These are phyloP conservation scores for Triticum timopheevii DNA, from an alignment of 176 grass and related monocot species.

Conservation along the genomic window DNA sequence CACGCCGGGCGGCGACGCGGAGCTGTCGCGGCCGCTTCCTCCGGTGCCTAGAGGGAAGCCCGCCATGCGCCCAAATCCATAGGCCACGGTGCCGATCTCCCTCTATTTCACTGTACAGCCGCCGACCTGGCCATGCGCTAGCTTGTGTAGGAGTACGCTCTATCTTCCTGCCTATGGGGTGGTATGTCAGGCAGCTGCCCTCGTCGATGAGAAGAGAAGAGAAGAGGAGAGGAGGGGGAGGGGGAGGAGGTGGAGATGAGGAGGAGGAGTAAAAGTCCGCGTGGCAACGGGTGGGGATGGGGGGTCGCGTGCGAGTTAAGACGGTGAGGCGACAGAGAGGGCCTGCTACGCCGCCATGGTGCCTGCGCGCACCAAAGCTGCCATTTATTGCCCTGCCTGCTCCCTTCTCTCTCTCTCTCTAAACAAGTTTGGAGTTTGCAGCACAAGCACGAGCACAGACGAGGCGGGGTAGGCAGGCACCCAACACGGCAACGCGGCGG, in stretches of 20 bases:
- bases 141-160: too few relatives aligned
- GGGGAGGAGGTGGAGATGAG: neutral
- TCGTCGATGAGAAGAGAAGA: neutral
- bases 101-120: neutral
- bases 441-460: neutral
- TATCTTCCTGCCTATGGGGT: too few relatives aligned
- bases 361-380: slow-evolving; percentile 66
- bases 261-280: slow-evolving; percentile 17
- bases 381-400: slow-evolving; percentile 66
- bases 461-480: neutral
- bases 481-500: slow-evolving; percentile 37
- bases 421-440: neutral
- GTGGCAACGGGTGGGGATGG: neutral
- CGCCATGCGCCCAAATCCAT: slow-evolving; percentile 80
- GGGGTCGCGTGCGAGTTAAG: slow-evolving; percentile 38
- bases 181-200: neutral
- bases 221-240: neutral
- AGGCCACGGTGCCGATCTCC: slow-evolving; percentile 37
- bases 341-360: slow-evolving; percentile 96
- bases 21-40: slow-evolving; percentile 49
- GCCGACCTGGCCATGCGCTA: neutral
- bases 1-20: slow-evolving; percentile 33
- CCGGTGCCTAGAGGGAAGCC: slow-evolving; percentile 92
- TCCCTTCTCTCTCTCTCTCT: neutral
- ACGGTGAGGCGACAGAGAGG: slow-evolving; percentile 73